These are phyloP conservation scores for Scorias spongiosa DNA, from an alignment of 2,329 filamentous ascomycete species.

Conservation along the genomic window DNA sequence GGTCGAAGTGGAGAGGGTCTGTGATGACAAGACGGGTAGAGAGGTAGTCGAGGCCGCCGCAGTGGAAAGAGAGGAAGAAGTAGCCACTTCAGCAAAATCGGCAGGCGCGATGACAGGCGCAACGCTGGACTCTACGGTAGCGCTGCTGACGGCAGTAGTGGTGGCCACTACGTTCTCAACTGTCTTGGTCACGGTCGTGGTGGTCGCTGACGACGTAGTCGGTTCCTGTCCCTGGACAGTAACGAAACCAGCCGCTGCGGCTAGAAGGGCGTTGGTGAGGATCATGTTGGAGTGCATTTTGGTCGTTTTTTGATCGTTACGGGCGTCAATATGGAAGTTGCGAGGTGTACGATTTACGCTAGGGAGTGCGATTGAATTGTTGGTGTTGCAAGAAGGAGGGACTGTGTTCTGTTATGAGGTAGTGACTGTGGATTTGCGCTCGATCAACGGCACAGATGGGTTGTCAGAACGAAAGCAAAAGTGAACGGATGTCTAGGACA, in stretches of 20 bases:
- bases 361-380: not conserved
- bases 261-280: not conserved
- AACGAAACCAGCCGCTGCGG: not conserved
- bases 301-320: not conserved
- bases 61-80: not conserved
- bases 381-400: not conserved
- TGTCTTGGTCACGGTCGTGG: not conserved
- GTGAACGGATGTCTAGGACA: not conserved
- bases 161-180: not conserved
- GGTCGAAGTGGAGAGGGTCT: not conserved
- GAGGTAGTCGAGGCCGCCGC: not conserved
- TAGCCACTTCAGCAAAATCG: not conserved
- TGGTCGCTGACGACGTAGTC: not conserved
- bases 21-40: not conserved
- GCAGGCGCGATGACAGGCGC: not conserved
- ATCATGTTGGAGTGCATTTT: not conserved
- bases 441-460: not conserved
- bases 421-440: not conserved
- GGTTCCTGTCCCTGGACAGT: not conserved
- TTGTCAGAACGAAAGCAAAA: not conserved
- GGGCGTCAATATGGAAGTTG: not conserved
- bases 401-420: not conserved
- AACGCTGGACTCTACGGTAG: not conserved
- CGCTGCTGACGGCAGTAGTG: not conserved
- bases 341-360: not conserved